Conservation (phyloP, 306 rosid species). For the Cucurbita maxima region DNA sequence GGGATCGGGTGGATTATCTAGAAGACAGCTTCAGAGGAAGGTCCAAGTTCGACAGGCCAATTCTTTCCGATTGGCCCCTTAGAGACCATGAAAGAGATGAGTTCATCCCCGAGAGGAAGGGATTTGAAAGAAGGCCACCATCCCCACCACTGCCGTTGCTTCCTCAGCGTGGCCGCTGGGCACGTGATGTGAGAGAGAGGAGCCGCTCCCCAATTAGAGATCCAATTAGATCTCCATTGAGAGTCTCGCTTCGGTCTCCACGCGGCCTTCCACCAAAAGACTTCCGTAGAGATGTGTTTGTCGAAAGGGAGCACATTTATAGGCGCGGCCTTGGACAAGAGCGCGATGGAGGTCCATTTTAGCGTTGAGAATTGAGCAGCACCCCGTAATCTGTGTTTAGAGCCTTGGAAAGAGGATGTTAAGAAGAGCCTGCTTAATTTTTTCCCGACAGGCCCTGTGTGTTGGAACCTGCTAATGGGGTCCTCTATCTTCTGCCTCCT, state of each 20-base stretch:
- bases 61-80: conserved; percentile 49
- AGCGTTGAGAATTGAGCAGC: background rate
- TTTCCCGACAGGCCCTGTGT: background rate
- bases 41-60: conserved; percentile 59
- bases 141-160: conserved; percentile 46
- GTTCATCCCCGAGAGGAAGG: conserved; percentile 47
- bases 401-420: background rate
- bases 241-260: conserved; percentile 1
- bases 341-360: conserved; percentile 52
- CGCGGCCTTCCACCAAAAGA: conserved; percentile 39
- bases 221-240: conserved; percentile 9
- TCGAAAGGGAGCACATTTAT: conserved; percentile 27
- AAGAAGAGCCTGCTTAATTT: background rate
- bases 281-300: conserved; percentile 33
- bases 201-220: conserved; percentile 68
- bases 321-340: conserved; percentile 20
- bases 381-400: background rate
- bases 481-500: background rate
- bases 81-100: conserved; percentile 63
- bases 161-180: conserved; percentile 45
- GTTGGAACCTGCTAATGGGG: background rate
- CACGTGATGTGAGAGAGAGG: conserved; percentile 56
- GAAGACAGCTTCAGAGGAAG: conserved; percentile 68
- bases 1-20: conserved; percentile 47
- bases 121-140: conserved; percentile 57